Evolutionary conservation across 305 asterid genomes (phyloP), one percentile per base, ranked within the genome.

Genomic region (Fraxinus albicans): DNA sequence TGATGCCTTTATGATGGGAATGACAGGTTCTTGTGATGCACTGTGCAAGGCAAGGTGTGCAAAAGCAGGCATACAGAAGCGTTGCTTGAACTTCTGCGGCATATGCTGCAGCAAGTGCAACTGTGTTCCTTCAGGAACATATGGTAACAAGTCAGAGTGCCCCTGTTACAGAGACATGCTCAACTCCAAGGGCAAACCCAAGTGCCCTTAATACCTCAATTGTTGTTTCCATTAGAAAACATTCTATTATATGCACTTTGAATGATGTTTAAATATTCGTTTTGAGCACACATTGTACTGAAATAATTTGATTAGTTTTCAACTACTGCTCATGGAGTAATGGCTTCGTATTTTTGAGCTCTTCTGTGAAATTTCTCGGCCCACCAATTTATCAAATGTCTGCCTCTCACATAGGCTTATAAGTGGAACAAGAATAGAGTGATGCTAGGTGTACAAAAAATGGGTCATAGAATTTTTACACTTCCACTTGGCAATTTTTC

Each of bases 111-210:
- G 34, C 75, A 85, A 84, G 31, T 87, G 91, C 84, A 44, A 76
- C 4, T 89, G 91, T 72, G 88, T 89, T 75, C 91, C 91, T 31
- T 85, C 88, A 2, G 89, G 91, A n/a, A 89, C 91, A 0, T 85
- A 79, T 19, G 90, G 91, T 12, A 89, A 89, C 84, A 89, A 87
- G 58, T 84, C 86, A 0, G 88, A 89, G 82, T 87, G 90, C 79
- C 87, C 90, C 0, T 87, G 91, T 74, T 84, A 89, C 82, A 83
- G 87, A 73, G 86, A 85, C 76, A 85, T 86, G 88, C 44, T 86
- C 47, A 85, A 83, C 79, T 77, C 83, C 65, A 86, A 83, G 79
- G 90, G 89, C 79, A 81, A 83, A 19, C 31, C 88, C 33, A 86
- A 89, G 82, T 89, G 91, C 82, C 91, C 91, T 89, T 89, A 76